A percentile compares a stretch with the other conserved stretches of the same genome.
phyloP scores from a whole-genome alignment of 2,329 filamentous ascomycete genomes.

The Colletotrichum gloeosporioides region DNA sequence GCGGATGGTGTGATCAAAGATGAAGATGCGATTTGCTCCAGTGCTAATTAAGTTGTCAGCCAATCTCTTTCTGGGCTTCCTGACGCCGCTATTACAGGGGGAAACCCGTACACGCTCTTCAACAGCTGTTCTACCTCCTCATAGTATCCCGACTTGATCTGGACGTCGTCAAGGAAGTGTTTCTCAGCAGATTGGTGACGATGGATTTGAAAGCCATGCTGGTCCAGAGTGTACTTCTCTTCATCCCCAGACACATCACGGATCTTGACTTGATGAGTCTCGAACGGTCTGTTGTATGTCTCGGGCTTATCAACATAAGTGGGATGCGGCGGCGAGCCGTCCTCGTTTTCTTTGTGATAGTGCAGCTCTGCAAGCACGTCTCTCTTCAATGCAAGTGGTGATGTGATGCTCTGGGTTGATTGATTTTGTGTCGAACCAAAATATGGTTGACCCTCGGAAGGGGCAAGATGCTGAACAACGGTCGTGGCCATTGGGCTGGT shows the following conservation, averaged over 20 bases:
- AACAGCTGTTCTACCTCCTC: conserved; percentile 73
- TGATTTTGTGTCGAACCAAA: background rate
- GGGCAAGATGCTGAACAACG: background rate
- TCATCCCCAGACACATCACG: conserved; percentile 40
- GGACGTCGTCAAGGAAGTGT: conserved; percentile 58
- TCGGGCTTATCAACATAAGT: conserved; percentile 38
- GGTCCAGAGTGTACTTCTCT: conserved; percentile 40
- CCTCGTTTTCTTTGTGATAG: conserved; percentile 45
- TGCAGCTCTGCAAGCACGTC: conserved; percentile 37
- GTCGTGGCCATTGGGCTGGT: conserved; percentile 12
- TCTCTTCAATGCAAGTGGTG: background rate
- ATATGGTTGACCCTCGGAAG: background rate
- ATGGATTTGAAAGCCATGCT: conserved; percentile 41
- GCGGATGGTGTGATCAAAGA: conserved; percentile 68
- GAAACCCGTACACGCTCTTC: conserved; percentile 54
- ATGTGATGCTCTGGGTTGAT: background rate
- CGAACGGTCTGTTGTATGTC: conserved; percentile 34
- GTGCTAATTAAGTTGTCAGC: conserved; percentile 46
- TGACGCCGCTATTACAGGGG: background rate
- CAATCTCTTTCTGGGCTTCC: background rate
- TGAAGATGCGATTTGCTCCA: conserved; percentile 58
- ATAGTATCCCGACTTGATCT: conserved; percentile 72
- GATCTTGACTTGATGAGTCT: conserved; percentile 34
- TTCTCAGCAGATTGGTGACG: conserved; percentile 35
- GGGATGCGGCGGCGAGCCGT: conserved; percentile 43